Evolutionary conservation across 192 early-diverging fungal genomes (phyloP).

Genomic region (Hyaloraphidium curvatum): DNA sequence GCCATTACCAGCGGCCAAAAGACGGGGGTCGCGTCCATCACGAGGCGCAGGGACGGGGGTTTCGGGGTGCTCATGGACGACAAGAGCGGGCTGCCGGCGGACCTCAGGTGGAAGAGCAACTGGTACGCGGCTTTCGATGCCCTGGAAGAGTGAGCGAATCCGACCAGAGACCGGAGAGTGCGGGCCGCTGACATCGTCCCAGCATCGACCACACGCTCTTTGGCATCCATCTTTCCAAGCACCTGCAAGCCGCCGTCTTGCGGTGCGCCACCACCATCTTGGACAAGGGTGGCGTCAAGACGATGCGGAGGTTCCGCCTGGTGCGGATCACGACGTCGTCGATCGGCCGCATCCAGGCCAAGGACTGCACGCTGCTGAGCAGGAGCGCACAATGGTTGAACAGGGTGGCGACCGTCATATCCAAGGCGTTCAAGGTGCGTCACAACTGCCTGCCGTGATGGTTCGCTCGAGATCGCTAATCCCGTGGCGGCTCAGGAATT

Average conservation of each 20-base stretch:
- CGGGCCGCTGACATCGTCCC: neutral
- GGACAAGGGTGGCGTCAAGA: constrained; percentile 57
- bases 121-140: constrained; percentile 87
- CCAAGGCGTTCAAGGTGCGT: neutral
- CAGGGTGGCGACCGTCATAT: neutral
- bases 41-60: too few species aligned
- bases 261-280: constrained; percentile 60
- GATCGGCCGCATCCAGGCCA: neutral
- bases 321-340: constrained; percentile 11
- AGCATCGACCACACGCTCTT: constrained; percentile 29
- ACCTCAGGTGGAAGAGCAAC: constrained; percentile 52
- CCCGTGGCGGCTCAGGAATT: constrained; percentile 38
- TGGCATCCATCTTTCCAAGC: constrained; percentile 55
- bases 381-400: neutral
- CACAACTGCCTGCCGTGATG: neutral
- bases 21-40: neutral
- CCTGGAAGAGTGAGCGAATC: constrained; percentile 25
- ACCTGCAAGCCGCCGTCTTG: constrained; percentile 54
- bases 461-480: neutral
- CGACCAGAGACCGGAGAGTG: neutral
- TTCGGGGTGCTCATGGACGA: neutral
- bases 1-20: neutral
- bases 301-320: constrained; percentile 50
- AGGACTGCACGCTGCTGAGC: neutral
- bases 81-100: neutral